Percentiles rank a stretch among this genome's conserved stretches.
phyloP scores from a whole-genome alignment of 192 early-diverging fungal species.

The Chytriomyces sp. region DNA sequence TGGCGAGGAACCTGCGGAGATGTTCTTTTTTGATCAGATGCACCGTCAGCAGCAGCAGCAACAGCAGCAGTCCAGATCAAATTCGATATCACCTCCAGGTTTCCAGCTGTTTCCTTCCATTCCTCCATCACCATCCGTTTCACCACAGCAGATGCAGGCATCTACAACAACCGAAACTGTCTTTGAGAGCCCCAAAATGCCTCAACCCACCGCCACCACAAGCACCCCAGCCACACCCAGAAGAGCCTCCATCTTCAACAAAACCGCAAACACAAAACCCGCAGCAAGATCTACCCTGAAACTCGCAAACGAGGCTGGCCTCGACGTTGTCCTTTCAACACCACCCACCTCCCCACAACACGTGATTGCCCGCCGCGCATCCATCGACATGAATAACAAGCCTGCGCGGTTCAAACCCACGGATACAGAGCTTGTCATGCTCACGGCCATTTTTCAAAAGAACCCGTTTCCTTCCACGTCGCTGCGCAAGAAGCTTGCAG shows the following conservation, averaged over 20 bases:
- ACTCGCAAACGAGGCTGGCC: neutral
- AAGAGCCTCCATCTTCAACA: neutral
- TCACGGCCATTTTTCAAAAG: slow-evolving; percentile 16
- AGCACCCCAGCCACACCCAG: neutral
- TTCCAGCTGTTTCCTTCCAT: neutral
- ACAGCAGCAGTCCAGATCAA: neutral
- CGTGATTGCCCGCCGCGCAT: slow-evolving; percentile 4
- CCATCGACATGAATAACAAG: neutral
- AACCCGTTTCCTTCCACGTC: slow-evolving; percentile 23
- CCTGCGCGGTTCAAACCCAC: slow-evolving; percentile 26
- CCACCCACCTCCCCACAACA: neutral
- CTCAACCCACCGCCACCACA: too few relatives aligned
- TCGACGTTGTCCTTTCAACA: slow-evolving; percentile 7
- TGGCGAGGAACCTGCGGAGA: neutral
- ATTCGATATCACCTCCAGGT: neutral
- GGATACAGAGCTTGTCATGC: slow-evolving; percentile 17
- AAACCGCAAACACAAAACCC: neutral
- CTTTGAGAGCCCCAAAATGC: too few relatives aligned
- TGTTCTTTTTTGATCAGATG: neutral
- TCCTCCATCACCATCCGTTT: neutral
- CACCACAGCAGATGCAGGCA: neutral
- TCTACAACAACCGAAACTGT: neutral
- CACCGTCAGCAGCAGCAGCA: neutral
- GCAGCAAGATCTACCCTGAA: neutral
- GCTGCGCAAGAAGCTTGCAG: slow-evolving; percentile 17